Conservation (phyloP, 208 protist genomes). For the Giardia muris region DNA sequence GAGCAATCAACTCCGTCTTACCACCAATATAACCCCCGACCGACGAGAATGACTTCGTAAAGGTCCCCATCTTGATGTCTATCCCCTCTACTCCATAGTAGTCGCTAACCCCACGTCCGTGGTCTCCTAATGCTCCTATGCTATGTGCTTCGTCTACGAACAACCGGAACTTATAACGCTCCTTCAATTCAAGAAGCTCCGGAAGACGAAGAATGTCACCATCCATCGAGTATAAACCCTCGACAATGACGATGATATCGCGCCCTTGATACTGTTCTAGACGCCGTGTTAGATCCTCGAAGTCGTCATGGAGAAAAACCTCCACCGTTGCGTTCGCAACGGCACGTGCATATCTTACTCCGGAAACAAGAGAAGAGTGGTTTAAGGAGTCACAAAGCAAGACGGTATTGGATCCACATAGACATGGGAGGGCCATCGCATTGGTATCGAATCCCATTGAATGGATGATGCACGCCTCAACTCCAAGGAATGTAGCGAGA, state of each 20-base stretch:
- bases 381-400: conserved; percentile 55
- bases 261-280: conserved; percentile 62
- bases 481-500: conserved; percentile 51
- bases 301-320: conserved; percentile 57
- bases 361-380: conserved; percentile 54
- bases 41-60: conserved; percentile 60
- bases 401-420: conserved; percentile 43
- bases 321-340: conserved; percentile 48
- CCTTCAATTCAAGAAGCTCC: conserved; percentile 56
- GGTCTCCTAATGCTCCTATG: conserved; percentile 57
- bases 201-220: conserved; percentile 49
- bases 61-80: conserved; percentile 61
- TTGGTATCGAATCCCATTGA: conserved; percentile 64
- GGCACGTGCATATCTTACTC: conserved; percentile 35
- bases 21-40: conserved; percentile 56
- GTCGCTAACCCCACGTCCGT: conserved; percentile 52
- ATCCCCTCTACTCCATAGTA: conserved; percentile 44
- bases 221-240: conserved; percentile 61
- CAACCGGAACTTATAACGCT: conserved; percentile 57
- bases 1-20: conserved; percentile 35
- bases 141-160: conserved; percentile 65
- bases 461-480: conserved; percentile 52
- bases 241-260: conserved; percentile 60
- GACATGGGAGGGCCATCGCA: conserved; percentile 47
- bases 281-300: conserved; percentile 48